Evolutionary conservation across 768 basidiomycete genomes (phyloP).

Genomic region (Amanita pseudoporphyria): DNA sequence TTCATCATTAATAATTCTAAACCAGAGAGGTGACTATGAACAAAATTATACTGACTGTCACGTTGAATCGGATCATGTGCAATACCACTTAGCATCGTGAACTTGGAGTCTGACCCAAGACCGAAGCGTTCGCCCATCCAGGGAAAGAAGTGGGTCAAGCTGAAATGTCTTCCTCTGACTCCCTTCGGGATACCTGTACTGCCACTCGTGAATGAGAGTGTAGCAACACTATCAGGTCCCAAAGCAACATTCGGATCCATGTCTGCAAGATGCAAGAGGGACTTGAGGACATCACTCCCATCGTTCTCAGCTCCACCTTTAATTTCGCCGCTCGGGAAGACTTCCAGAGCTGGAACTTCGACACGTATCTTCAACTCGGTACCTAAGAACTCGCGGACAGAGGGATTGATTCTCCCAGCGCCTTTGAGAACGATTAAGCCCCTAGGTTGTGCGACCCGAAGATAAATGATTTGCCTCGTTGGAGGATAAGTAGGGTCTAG

Average conservation of each 20-base stretch:
- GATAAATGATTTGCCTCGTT: slow-evolving; percentile 85
- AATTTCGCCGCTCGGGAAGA: slow-evolving; percentile 54
- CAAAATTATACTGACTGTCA: slow-evolving; percentile 69
- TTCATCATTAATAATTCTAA: background rate
- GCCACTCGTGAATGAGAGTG: slow-evolving; percentile 93
- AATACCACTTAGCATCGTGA: slow-evolving; percentile 98
- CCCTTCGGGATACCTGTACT: slow-evolving; percentile 98
- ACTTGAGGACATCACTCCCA: slow-evolving; percentile 50
- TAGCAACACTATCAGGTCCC: slow-evolving; percentile 94
- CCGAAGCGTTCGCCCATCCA: slow-evolving; percentile 95
- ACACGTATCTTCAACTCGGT: slow-evolving; percentile 77
- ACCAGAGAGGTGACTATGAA: background rate
- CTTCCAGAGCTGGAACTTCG: slow-evolving; percentile 83
- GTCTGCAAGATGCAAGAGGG: slow-evolving; percentile 43
- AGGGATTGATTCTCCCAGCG: slow-evolving; percentile 70
- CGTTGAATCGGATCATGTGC: slow-evolving; percentile 99
- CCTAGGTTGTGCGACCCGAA: slow-evolving; percentile 86
- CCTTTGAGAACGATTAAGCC: slow-evolving; percentile 87
- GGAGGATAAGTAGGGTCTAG: slow-evolving; percentile 96
- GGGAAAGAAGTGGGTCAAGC: slow-evolving; percentile 97
- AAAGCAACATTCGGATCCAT: slow-evolving; percentile 75
- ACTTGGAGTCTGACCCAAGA: slow-evolving; percentile 64
- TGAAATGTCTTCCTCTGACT: slow-evolving; percentile 92
- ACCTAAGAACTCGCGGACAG: slow-evolving; percentile 77
- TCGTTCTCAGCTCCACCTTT: slow-evolving; percentile 45